Conservation (phyloP, 495 filamentous ascomycete species). For the Hypoxylon fragiforme region DNA sequence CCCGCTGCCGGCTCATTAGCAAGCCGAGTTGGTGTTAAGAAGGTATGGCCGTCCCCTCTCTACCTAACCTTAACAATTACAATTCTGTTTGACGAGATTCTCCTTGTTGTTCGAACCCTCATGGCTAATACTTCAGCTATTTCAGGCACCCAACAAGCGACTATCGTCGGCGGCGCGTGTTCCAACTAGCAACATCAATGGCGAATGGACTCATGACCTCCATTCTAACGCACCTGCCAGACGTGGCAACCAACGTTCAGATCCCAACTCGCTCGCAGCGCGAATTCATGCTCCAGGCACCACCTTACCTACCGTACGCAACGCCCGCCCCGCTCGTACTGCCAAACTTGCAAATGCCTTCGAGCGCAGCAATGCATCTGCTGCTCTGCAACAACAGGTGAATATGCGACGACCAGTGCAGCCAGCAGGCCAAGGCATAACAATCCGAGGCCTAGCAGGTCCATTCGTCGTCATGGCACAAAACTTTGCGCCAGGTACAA, state of each 20-base stretch:
- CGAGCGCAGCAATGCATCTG: constrained; percentile 32
- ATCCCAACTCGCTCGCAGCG: constrained; percentile 46
- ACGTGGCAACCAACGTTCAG: constrained; percentile 37
- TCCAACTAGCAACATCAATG: constrained; percentile 51
- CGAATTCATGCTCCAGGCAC: constrained; percentile 48
- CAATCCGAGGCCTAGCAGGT: constrained; percentile 77
- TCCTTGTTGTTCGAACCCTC: no score
- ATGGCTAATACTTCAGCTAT: constrained; percentile 19
- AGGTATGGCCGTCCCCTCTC: constrained; percentile 51
- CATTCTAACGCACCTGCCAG: constrained; percentile 40
- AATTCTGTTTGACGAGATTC: no score
- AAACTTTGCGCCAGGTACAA: constrained; percentile 93
- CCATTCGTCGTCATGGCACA: constrained; percentile 81
- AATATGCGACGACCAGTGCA: constrained; percentile 37
- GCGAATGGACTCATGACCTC: constrained; percentile 64
- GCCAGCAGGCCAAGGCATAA: constrained; percentile 57
- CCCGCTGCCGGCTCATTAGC: constrained; percentile 63
- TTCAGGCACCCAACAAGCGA: constrained; percentile 19
- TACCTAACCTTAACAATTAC: not conserved
- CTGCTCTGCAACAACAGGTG: constrained; percentile 40
- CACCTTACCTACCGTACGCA: constrained; percentile 24
- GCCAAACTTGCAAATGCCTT: constrained; percentile 23
- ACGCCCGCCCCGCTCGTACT: constrained; percentile 36
- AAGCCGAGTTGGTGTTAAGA: constrained; percentile 73
- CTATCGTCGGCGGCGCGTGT: constrained; percentile 44